Percentiles rank a stretch among this genome's conserved stretches.
Evolutionary conservation across 2,329 filamentous ascomycete species (phyloP).

Genomic region (Periconia macrospinosa): DNA sequence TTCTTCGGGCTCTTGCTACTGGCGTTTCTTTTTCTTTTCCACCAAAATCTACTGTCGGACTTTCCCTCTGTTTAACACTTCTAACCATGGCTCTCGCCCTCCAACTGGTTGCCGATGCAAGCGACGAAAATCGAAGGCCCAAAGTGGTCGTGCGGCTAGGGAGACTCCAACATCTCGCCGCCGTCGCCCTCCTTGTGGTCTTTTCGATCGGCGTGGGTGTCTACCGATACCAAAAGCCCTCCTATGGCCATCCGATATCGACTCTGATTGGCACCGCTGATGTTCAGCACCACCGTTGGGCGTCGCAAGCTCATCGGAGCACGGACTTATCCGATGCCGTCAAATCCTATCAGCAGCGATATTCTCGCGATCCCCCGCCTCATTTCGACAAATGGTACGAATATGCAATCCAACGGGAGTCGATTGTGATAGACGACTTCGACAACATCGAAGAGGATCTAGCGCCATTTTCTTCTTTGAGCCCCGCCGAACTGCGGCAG

Average conservation of each 20-base stretch:
- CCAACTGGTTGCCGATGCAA: slow-evolving; percentile 31
- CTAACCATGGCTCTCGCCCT: slow-evolving; percentile 36
- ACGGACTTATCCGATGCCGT: slow-evolving; percentile 54
- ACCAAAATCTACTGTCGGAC: slow-evolving; percentile 35
- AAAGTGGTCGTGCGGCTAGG: slow-evolving; percentile 35
- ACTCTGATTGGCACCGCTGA: slow-evolving; percentile 55
- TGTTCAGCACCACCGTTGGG: slow-evolving; percentile 52
- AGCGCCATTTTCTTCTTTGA: slow-evolving; percentile 57
- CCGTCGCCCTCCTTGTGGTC: slow-evolving; percentile 47
- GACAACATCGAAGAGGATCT: slow-evolving; percentile 62
- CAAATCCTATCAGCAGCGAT: slow-evolving; percentile 54
- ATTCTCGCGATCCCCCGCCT: slow-evolving; percentile 59
- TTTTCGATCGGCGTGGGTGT: slow-evolving; percentile 29
- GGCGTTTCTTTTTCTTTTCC: slow-evolving; percentile 38
- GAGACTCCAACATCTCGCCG: slow-evolving; percentile 31
- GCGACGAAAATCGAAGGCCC: slow-evolving; percentile 30
- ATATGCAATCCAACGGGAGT: slow-evolving; percentile 56
- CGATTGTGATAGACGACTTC: slow-evolving; percentile 61
- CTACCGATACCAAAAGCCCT: slow-evolving; percentile 46
- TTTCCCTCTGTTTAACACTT: slow-evolving; percentile 30
- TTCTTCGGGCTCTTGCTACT: slow-evolving; percentile 34
- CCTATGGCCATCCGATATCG: slow-evolving; percentile 58
- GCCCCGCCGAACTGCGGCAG: slow-evolving; percentile 54
- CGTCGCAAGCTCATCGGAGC: slow-evolving; percentile 51
- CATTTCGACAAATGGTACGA: slow-evolving; percentile 63